Conservation (phyloP, 2,329 filamentous ascomycete species). For the Phialocephala subalpina region DNA sequence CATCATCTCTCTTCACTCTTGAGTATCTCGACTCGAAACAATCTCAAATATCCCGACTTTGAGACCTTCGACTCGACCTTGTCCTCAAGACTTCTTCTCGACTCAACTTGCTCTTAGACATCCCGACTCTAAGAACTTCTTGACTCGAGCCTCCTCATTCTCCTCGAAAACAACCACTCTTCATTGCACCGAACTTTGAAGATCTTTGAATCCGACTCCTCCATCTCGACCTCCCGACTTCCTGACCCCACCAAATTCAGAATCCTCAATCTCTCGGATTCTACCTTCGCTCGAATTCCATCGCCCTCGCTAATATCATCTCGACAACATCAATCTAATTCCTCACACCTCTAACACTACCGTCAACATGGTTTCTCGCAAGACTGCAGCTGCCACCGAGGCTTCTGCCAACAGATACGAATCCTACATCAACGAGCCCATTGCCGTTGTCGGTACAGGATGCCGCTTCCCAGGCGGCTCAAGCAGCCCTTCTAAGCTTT, state of each 20-base stretch:
- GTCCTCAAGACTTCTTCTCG: conserved; percentile 8
- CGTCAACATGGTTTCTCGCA: conserved; percentile 21
- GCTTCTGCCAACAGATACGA: conserved; percentile 12
- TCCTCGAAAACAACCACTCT: conserved; percentile 1
- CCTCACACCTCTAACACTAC: background rate
- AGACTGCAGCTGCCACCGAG: conserved; percentile 15
- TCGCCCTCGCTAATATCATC: background rate
- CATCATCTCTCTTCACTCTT: conserved; percentile 16
- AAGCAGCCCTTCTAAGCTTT: conserved; percentile 54
- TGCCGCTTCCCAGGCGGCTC: conserved; percentile 50
- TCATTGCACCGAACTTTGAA: conserved; percentile 13
- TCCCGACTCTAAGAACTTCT: conserved; percentile 16
- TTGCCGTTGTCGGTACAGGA: conserved; percentile 49
- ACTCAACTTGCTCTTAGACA: conserved; percentile 7
- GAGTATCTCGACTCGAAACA: conserved; percentile 20
- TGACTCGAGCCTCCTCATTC: conserved; percentile 1
- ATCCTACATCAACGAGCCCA: conserved; percentile 27
- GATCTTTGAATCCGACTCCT: background rate
- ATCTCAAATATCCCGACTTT: conserved; percentile 26
- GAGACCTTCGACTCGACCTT: conserved; percentile 22
- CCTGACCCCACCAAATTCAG: background rate
- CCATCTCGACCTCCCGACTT: background rate
- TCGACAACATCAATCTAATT: conserved; percentile 4
- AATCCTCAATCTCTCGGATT: conserved; percentile 6
- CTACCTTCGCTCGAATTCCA: background rate